Conservation (phyloP, 371 early-diverging fungal genomes). For the Mortierella sp. region DNA sequence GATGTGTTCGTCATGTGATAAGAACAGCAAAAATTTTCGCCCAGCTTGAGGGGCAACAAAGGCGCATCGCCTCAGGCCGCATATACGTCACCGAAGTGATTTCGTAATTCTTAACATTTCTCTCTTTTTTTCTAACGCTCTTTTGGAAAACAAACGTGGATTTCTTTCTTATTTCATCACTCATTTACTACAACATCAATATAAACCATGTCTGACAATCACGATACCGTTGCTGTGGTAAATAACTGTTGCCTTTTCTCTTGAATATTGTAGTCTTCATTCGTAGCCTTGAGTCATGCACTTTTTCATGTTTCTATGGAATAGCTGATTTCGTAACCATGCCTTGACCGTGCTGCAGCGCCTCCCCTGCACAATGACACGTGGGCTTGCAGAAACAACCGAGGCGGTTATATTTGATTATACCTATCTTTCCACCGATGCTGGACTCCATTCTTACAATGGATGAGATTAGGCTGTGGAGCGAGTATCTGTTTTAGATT, state of each 20-base stretch:
- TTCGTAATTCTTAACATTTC: too few relatives aligned
- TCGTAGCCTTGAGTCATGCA: not conserved
- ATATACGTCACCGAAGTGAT: too few relatives aligned
- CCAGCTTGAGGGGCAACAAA: too few relatives aligned
- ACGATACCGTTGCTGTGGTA: slow-evolving; percentile 42
- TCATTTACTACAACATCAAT: not conserved
- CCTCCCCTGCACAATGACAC: not conserved
- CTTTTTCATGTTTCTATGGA: not conserved
- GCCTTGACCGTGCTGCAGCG: not conserved
- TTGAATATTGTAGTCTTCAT: not conserved
- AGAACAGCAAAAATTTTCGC: too few relatives aligned
- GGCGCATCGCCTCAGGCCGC: too few relatives aligned
- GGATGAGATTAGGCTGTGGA: not conserved
- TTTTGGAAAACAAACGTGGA: slow-evolving; percentile 9
- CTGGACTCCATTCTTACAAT: not conserved
- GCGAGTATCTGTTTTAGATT: not conserved
- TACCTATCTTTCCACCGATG: not conserved
- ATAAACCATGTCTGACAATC: slow-evolving; percentile 46
- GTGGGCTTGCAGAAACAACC: not conserved
- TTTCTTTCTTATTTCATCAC: slow-evolving; percentile 8
- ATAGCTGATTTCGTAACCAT: not conserved
- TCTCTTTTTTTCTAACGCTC: not conserved
- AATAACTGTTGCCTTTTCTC: slow-evolving; percentile 1
- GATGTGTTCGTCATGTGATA: too few relatives aligned
- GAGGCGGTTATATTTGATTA: not conserved